A percentile compares a stretch with the other conserved stretches of the same genome.
Conservation (phyloP, 805 yeast genomes). For the Kuraishia molischiana region DNA sequence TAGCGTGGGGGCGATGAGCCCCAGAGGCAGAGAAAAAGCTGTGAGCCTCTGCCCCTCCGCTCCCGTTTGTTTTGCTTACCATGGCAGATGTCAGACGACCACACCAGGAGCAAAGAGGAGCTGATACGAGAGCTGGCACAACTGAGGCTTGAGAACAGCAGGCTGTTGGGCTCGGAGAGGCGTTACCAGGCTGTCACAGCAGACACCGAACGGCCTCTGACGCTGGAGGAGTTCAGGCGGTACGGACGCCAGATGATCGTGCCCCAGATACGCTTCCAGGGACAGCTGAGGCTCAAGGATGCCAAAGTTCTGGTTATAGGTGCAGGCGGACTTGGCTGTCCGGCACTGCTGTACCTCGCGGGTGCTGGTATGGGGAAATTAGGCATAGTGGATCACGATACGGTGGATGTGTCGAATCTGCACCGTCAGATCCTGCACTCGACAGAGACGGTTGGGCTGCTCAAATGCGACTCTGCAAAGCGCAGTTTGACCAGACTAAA, state of each 20-base stretch:
- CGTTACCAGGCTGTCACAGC: not conserved
- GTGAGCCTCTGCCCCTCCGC: no score
- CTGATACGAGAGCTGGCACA: constrained; percentile 14
- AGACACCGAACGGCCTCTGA: constrained; percentile 9
- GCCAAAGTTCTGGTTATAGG: constrained; percentile 73
- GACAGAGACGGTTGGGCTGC: constrained; percentile 52
- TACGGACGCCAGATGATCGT: constrained; percentile 97
- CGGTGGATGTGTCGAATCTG: constrained; percentile 74
- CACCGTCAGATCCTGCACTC: constrained; percentile 86
- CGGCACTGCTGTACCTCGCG: constrained; percentile 73
- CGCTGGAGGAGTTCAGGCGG: constrained; percentile 62
- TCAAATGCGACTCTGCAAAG: constrained; percentile 76
- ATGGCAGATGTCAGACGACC: no score
- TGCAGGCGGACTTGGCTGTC: constrained; percentile 96
- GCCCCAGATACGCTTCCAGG: constrained; percentile 53
- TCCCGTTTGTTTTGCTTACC: no score
- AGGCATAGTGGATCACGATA: constrained; percentile 84
- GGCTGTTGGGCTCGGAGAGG: constrained; percentile 6
- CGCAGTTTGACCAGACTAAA: constrained; percentile 43
- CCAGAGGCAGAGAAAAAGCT: no score
- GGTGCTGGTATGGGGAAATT: constrained; percentile 84
- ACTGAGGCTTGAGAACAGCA: constrained; percentile 16
- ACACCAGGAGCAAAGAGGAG: constrained; percentile 7
- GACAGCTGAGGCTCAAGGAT: constrained; percentile 50
- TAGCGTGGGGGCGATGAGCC: no score